phyloP scores from a whole-genome alignment of 768 basidiomycete species.

The Mycena crocata region DNA sequence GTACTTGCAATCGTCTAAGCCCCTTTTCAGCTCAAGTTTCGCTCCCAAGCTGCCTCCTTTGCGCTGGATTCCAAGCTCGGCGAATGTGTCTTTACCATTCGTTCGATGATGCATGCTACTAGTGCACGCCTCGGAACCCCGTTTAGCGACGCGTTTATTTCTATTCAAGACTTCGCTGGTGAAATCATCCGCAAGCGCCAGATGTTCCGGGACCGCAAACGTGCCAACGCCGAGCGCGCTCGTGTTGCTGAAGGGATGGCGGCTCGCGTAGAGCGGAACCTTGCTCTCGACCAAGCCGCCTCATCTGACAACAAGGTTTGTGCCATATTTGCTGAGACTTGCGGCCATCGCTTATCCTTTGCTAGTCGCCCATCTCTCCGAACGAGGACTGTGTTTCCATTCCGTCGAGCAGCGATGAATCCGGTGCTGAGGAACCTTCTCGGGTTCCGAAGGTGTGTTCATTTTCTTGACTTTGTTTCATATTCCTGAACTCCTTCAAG shows the following conservation, averaged over 20 bases:
- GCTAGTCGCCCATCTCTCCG: background rate
- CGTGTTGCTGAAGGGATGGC: background rate
- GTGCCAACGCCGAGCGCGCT: background rate
- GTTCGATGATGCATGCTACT: background rate
- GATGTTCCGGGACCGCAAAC: background rate
- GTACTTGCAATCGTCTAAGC: no score
- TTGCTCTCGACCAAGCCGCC: background rate
- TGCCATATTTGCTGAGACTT: background rate
- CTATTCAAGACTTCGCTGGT: background rate
- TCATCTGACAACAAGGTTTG: background rate
- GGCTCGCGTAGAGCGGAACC: background rate
- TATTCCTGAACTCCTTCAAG: no score
- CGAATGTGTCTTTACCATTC: background rate
- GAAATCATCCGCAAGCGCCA: conserved; percentile 13
- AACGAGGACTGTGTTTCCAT: background rate
- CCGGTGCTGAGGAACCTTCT: background rate
- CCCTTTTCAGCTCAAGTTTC: conserved; percentile 4
- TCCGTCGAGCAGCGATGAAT: background rate
- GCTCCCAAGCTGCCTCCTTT: background rate
- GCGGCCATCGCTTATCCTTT: background rate
- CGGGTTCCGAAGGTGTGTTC: no score
- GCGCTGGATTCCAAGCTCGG: background rate
- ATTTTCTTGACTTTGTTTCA: no score
- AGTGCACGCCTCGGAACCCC: background rate
- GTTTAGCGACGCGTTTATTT: background rate